Base-by-base conservation (phyloP, 805 yeast genomes). In the Debaryomyces maramus region DNA sequence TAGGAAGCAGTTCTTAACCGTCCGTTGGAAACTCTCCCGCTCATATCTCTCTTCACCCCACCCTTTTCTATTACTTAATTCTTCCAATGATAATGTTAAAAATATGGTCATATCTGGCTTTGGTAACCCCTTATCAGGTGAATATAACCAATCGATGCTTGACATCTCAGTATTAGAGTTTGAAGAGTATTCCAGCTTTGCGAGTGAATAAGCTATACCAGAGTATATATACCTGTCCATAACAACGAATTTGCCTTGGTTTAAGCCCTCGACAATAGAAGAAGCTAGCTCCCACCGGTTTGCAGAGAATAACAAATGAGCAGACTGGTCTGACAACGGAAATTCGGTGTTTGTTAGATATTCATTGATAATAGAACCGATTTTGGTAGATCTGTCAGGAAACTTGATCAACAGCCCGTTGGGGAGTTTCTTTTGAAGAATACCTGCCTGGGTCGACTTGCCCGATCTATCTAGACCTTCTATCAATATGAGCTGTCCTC, bases 391-490 rank as follows among this genome's bases (percentile, higher is more conserved):
- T 44, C 99, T 72, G 36, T 90, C 91, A 10, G 99, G 99, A 50
- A 93, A 90, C 59, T 88, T 90, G 45, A 85, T 53, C 24, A 85
- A 61, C 40, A 69, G 67, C 11, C 53, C 51, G 30, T 43, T 36
- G 1, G 40, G 36, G 3, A 64, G 48, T 21, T 43, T 38, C 9
- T 38, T 35, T 1, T 52, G 39, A 3, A 70, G 56, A 3, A 73
- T 73, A 4, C 64, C 54, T 1, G 70, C 68, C 57, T 93, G 99
- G 0, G 97, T 89, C 3, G 96, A 79, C 55, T 93, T 93, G 0
- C 99, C 99, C 0, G 97, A 84, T 36, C 99, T 67, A 55, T 93
- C 99, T 1, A 93, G 76, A 0, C 99, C 99, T 61, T 93, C 99
- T 2, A 93, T 72, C 1, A 88, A 75, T 16, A 93, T 83, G 27